Evolutionary conservation across 768 basidiomycete species (phyloP), one percentile per base, ranked within the genome.

Genomic region (Lenzites betulinus): DNA sequence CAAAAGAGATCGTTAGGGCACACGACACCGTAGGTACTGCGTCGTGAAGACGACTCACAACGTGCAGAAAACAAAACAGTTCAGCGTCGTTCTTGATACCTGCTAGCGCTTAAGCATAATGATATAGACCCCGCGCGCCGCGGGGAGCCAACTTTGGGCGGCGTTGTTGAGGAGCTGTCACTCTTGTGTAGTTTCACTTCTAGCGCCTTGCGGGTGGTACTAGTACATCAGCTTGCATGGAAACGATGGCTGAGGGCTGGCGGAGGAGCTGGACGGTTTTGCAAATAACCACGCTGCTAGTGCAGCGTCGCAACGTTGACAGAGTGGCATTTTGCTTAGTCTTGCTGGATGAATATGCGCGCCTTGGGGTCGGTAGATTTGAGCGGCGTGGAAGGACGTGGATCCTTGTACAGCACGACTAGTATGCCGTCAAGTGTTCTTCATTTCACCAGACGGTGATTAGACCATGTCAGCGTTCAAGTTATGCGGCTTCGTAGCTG

Each of bases 1-100:
- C 56, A 58, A 58, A 58, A 58, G 41, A 5, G 11, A 43, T 58
- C 20, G 56, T 58, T 48, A 58, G 35, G 56, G 47, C 48, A 30
- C 38, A 50, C 30, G 48, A 16, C 13, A 43, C 39, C 49, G 39
- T 51, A 48, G 26, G n/a, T n/a, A n/a, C n/a, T n/a, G n/a, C n/a
- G 48, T 41, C 7, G 20, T 28, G 41, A 28, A 16, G 18, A 22
- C 36, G 28, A 39, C 46, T 49, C 18, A 16, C n/a, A 18, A 15
- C 47, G 36, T 20, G 15, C 30, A 33, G 48, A 50, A 51, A 23
- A 58, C 56, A 58, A 58, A 58, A n/a, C n/a, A 58, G 55, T 39
- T 13, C 26, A 26, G 48, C 30, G 6, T 33, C 30, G 6, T 5
- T 33, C 30, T 33, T 33, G n/a, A n/a, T 33, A 33, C 30, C 13